phyloP scores from a whole-genome alignment of 2,329 filamentous ascomycete species.

The Mycocentrospora acerina region DNA sequence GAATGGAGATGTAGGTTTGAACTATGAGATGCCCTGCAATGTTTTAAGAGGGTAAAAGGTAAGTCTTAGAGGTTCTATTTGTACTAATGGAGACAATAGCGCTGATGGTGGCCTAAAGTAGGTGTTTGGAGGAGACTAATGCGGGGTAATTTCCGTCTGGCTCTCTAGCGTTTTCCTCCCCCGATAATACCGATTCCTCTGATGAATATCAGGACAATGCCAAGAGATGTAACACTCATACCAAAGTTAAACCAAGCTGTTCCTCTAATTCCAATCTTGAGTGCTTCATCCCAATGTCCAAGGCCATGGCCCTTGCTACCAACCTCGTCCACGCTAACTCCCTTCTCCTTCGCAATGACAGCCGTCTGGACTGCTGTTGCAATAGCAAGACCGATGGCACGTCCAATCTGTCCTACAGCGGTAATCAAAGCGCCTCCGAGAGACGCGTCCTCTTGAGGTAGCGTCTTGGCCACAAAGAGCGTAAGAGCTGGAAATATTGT shows the following conservation, averaged over 20 bases:
- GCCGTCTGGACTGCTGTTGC: slow-evolving; percentile 66
- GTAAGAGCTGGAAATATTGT: slow-evolving; percentile 66
- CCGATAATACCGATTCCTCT: slow-evolving; percentile 22
- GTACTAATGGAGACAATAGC: no score
- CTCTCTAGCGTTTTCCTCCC: slow-evolving; percentile 1
- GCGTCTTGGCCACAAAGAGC: slow-evolving; percentile 64
- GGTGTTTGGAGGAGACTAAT: no score
- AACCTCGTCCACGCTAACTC: slow-evolving; percentile 28
- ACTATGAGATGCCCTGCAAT: no score
- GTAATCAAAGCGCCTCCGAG: slow-evolving; percentile 70
- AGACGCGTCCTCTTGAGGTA: slow-evolving; percentile 66
- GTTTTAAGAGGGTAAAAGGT: no score
- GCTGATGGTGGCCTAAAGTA: no score
- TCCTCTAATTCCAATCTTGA: slow-evolving; percentile 42
- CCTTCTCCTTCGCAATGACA: slow-evolving; percentile 42
- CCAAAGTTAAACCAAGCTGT: slow-evolving; percentile 46
- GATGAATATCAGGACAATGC: slow-evolving; percentile 35
- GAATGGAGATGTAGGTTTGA: neutral
- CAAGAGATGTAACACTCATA: slow-evolving; percentile 36
- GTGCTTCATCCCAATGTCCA: slow-evolving; percentile 26
- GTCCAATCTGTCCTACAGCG: slow-evolving; percentile 64
- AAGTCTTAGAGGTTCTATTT: no score
- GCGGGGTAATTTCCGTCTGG: no score
- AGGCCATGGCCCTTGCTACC: slow-evolving; percentile 21
- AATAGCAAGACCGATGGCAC: slow-evolving; percentile 66